phyloP scores from a whole-genome alignment of 2,329 filamentous ascomycete genomes.

The Colletotrichum chlorophyti region DNA sequence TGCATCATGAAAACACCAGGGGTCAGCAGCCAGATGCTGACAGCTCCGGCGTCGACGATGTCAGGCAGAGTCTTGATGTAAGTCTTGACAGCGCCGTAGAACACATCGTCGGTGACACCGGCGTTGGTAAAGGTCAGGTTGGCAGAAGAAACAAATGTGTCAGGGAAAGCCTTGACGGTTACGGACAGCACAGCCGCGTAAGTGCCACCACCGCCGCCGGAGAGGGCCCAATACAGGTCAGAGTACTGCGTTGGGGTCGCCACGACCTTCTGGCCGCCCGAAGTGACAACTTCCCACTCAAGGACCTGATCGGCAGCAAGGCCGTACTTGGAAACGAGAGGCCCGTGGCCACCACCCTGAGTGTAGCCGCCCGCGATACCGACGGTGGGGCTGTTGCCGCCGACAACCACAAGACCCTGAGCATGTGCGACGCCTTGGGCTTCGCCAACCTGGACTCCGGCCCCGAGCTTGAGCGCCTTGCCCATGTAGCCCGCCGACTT shows the following conservation, averaged over 20 bases:
- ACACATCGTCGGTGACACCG: conserved; percentile 32
- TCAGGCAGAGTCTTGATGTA: conserved; percentile 11
- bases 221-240: conserved; percentile 64
- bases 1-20: conserved; percentile 15
- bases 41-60: conserved; percentile 23
- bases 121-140: conserved; percentile 46
- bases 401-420: conserved; percentile 49
- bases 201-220: conserved; percentile 57
- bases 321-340: conserved; percentile 53
- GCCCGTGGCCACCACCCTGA: conserved; percentile 61
- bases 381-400: conserved; percentile 56
- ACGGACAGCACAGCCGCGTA: conserved; percentile 59
- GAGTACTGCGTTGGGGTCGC: conserved; percentile 49
- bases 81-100: conserved; percentile 28
- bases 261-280: conserved; percentile 46
- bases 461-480: conserved; percentile 54
- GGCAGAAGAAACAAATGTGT: conserved; percentile 49
- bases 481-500: conserved; percentile 48
- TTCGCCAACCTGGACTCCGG: conserved; percentile 55
- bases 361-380: conserved; percentile 61
- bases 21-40: conserved; percentile 22
- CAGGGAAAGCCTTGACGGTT: conserved; percentile 40
- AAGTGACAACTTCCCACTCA: conserved; percentile 55
- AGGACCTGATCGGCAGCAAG: conserved; percentile 61
- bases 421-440: conserved; percentile 44